Evolutionary conservation across 129 eudicot genomes (phyloP).

Genomic region (Scalesia atractyloides): DNA sequence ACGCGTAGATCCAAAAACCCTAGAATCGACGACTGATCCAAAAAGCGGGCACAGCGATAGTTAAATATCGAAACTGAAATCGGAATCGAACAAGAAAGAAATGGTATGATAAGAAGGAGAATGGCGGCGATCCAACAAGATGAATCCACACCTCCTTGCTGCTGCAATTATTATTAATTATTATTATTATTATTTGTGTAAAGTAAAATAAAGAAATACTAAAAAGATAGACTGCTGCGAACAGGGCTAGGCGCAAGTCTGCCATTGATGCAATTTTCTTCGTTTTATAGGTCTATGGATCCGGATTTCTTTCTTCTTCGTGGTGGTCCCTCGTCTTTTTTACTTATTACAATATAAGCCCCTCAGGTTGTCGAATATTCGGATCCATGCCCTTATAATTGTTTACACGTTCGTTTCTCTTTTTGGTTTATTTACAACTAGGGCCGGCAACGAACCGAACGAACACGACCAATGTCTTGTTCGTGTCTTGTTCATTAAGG

Average conservation of each 20-base stretch:
- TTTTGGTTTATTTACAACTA: too few species aligned
- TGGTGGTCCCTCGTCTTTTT: constrained; percentile 32
- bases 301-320: constrained; percentile 8
- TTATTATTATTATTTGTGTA: constrained; percentile 24
- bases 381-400: constrained; percentile 3
- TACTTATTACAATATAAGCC: neutral
- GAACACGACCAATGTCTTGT: too few species aligned
- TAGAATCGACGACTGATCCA: too few species aligned
- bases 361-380: constrained; percentile 19
- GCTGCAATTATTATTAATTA: constrained; percentile 15
- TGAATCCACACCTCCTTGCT: constrained; percentile 41
- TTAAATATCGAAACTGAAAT: neutral
- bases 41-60: constrained; percentile 10
- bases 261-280: constrained; percentile 31
- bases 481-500: too few species aligned
- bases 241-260: constrained; percentile 49
- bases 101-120: constrained; percentile 16
- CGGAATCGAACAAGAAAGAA: constrained; percentile 25
- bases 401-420: too few species aligned
- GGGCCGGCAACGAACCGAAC: too few species aligned
- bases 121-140: constrained; percentile 40
- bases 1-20: too few species aligned
- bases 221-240: constrained; percentile 30
- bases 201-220: constrained; percentile 16
- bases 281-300: constrained; percentile 24